Base-by-base conservation (phyloP, 2,329 filamentous ascomycete genomes). In the Reticulascus tulasneorum region DNA sequence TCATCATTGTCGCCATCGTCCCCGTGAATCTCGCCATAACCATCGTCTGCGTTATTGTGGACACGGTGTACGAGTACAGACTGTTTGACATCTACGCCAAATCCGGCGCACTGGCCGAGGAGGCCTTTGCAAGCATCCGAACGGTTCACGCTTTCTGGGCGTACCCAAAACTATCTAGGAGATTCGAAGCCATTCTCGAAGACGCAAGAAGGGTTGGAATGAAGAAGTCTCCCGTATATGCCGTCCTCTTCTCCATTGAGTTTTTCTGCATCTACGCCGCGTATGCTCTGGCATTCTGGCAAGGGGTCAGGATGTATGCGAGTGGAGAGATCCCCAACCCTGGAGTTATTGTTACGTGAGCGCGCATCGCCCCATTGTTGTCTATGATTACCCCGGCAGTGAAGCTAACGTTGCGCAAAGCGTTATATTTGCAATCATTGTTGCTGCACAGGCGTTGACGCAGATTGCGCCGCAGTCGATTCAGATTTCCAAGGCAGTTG, bases 71-170 rank as follows among this genome's bases (percentile, higher is more conserved):
- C 35, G 69, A 74, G 42, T 60, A 60, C 35, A 48, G 55, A 33
- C 64, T 73, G 46, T 60, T 73, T 37, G 56, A 58, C 9, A 58
- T 66, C 16, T 66, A 71, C 45, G 58, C 60, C 6, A 51, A 58
- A 29, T 66, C 67, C 2, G 64, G 60, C 4, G 59, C 59, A 1
- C 50, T 75, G 9, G 71, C 71, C 1, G 67, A 75, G 44, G 70
- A 73, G 42, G 62, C 66, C 3, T 63, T 76, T 34, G 60, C 63
- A 2, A 70, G 63, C 15, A 66, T 73, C 23, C 59, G 67, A 7
- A 75, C 64, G 2, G 65, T 69, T 2, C 68, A 73, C 42, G 71
- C 71, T 8, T 74, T 75, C 33, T 69, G 65, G 54, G 67, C 66
- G 3, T 64, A 67, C 27, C 62, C 64, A 0, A 65, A 62, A 38